Evolutionary conservation across 2,329 filamentous ascomycete genomes (phyloP).

Genomic region (Hypocrella siamensis): DNA sequence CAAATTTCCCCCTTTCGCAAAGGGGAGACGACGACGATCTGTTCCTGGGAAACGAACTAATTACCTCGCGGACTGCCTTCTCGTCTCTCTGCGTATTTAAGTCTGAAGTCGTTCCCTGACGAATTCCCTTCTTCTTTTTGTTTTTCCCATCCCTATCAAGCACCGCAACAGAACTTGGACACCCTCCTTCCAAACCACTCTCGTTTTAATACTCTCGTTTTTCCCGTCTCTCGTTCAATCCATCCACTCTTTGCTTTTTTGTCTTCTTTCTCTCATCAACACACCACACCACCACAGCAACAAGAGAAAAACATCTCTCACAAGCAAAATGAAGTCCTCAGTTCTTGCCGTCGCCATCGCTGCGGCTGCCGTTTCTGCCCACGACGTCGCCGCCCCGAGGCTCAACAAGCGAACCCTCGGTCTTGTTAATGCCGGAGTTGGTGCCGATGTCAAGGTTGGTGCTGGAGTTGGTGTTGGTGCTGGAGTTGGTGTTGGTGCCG

Average conservation of each 20-base stretch:
- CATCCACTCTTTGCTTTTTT: not conserved
- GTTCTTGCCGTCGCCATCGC: slow-evolving; percentile 7
- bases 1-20: slow-evolving; percentile 6
- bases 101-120: slow-evolving; percentile 5
- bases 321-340: slow-evolving; percentile 11
- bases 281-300: slow-evolving; percentile 5
- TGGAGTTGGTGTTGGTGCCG: no score
- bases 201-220: slow-evolving; percentile 7
- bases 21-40: not conserved
- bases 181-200: slow-evolving; percentile 1
- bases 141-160: slow-evolving; percentile 4
- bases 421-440: no score
- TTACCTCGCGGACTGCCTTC: not conserved
- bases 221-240: slow-evolving; percentile 7
- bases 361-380: slow-evolving; percentile 6
- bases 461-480: no score
- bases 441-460: no score
- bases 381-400: no score
- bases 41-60: not conserved
- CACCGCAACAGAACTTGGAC: slow-evolving; percentile 4
- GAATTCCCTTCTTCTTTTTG: not conserved
- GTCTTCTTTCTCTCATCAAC: slow-evolving; percentile 6
- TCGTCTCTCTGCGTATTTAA: slow-evolving; percentile 7
- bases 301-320: not conserved
- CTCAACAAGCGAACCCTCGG: no score